Conservation (phyloP, 192 early-diverging fungal species). For the Rhizophagus prolifer region DNA sequence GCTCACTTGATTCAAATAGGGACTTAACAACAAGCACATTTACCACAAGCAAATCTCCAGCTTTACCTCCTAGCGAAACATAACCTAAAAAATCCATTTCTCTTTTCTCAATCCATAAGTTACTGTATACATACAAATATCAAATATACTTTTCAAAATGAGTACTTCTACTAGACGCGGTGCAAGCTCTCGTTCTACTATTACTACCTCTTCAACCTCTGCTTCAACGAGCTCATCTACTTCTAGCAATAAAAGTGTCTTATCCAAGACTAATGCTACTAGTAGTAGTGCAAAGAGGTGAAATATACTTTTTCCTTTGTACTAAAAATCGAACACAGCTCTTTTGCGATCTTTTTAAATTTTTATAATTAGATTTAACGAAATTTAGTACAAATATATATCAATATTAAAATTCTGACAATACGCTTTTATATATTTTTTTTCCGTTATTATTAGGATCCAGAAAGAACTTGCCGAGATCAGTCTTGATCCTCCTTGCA, state of each 20-base stretch:
- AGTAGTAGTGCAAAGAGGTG: conserved; percentile 32
- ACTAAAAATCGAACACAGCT: neutral
- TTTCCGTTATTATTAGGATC: conserved; percentile 56
- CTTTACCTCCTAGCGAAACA: neutral
- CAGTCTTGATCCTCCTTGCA: conserved; percentile 89
- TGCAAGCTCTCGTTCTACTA: conserved; percentile 11
- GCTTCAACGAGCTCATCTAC: conserved; percentile 11
- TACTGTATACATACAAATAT: neutral
- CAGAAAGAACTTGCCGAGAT: conserved; percentile 98
- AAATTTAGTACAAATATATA: too few relatives aligned
- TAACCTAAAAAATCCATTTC: neutral
- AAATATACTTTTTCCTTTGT: conserved; percentile 1
- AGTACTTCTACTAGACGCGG: conserved; percentile 26
- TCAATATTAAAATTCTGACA: neutral
- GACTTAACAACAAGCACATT: neutral
- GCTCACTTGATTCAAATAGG: neutral
- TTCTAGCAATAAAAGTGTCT: neutral
- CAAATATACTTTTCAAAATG: neutral
- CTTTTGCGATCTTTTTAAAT: neutral
- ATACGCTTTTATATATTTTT: neutral
- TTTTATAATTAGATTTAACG: neutral
- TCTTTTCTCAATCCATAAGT: neutral
- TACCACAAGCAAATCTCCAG: conserved; percentile 8
- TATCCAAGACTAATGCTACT: neutral
- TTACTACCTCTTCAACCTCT: conserved; percentile 20